Conservation (phyloP, 2,329 filamentous ascomycete genomes). For the Didymella glomerata region DNA sequence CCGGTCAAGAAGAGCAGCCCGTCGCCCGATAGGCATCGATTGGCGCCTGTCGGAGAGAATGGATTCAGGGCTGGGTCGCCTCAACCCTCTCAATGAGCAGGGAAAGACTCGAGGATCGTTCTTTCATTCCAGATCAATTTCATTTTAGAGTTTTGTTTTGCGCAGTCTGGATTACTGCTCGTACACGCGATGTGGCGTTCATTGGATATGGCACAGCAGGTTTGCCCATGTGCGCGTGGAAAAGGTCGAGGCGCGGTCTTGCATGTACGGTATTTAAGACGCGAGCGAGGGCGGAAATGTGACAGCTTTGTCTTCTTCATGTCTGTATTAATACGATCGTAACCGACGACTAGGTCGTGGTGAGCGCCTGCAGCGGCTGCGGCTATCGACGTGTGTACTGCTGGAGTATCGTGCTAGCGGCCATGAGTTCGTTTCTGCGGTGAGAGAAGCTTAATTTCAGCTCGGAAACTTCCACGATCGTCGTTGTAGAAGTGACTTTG, state of each 20-base stretch:
- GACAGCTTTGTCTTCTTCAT: no score
- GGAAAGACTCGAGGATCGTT: not conserved
- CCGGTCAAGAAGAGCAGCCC: slow-evolving; percentile 62
- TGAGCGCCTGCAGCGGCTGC: no score
- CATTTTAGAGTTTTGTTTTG: not conserved
- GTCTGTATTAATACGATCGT: no score
- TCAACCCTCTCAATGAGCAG: not conserved
- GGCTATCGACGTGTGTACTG: no score
- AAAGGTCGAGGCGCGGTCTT: not conserved
- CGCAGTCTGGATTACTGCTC: slow-evolving; percentile 7
- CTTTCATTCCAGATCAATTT: not conserved
- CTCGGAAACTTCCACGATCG: no score
- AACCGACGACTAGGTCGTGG: no score
- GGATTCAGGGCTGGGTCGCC: slow-evolving; percentile 1
- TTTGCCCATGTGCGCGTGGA: no score
- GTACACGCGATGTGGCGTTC: slow-evolving; percentile 3
- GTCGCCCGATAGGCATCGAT: slow-evolving; percentile 32
- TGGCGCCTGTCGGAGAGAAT: slow-evolving; percentile 15
- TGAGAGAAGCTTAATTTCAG: no score
- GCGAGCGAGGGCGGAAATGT: no score
- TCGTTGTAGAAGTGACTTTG: no score
- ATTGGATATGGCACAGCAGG: not conserved
- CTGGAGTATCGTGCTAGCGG: no score
- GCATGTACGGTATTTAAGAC: slow-evolving; percentile 6
- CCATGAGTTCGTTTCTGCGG: no score